Conservation (phyloP, 2,329 filamentous ascomycete species). For the Cordyceps cicadae region DNA sequence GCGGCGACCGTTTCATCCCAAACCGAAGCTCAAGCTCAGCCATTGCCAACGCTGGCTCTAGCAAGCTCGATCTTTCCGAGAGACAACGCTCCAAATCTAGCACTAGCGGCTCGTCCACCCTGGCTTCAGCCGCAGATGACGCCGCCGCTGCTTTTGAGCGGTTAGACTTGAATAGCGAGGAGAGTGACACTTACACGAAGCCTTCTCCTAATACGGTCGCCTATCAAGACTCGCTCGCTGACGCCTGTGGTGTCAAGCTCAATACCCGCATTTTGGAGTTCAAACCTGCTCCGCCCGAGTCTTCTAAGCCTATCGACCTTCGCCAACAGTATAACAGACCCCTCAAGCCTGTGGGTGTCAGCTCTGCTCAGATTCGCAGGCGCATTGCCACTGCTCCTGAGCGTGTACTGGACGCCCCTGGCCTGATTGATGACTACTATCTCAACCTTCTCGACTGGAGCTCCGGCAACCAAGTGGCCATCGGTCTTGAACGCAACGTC, state of each 20-base stretch:
- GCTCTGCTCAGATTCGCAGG: constrained; percentile 78
- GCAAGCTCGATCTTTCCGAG: constrained; percentile 69
- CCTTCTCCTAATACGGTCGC: constrained; percentile 81
- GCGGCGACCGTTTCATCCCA: constrained; percentile 89
- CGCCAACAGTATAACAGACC: constrained; percentile 97
- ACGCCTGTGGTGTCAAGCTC: constrained; percentile 83
- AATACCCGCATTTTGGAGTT: constrained; percentile 96
- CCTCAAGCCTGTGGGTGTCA: constrained; percentile 65
- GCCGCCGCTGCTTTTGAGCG: constrained; percentile 70
- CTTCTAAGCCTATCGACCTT: constrained; percentile 94
- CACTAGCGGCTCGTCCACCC: constrained; percentile 60
- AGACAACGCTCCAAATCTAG: constrained; percentile 66
- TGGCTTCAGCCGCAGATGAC: constrained; percentile 74
- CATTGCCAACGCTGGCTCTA: constrained; percentile 70
- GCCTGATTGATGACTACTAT: constrained; percentile 97
- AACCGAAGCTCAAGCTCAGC: constrained; percentile 87
- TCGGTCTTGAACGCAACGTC: constrained; percentile 91
- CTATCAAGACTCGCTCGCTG: constrained; percentile 85
- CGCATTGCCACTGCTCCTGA: constrained; percentile 92
- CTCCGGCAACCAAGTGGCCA: constrained; percentile 93
- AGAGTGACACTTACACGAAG: constrained; percentile 60
- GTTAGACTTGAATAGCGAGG: constrained; percentile 64
- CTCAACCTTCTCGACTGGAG: constrained; percentile 98
- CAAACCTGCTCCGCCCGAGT: constrained; percentile 97
- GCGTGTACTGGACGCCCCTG: constrained; percentile 90